Base-by-base conservation (phyloP, 108 stramenopile genomes). In the Cyclotella baltica region DNA sequence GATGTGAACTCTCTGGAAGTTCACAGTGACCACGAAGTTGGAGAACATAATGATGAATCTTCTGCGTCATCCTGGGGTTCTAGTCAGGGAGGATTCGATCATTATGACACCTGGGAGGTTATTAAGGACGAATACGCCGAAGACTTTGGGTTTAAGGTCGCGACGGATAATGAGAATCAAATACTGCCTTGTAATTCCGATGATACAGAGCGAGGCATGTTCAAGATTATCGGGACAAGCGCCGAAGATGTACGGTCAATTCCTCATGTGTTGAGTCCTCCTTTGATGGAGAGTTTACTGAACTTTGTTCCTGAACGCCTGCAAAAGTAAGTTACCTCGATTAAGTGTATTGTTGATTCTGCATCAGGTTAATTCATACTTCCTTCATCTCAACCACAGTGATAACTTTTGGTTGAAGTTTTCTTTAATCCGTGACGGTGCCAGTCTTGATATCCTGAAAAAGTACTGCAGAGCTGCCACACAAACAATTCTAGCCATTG, bases 191-290 rank as follows among this genome's bases (percentile, higher is more conserved):
- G 27, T 48, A 31, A 47, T 22, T 43, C 25, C n/a, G 66, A 74
- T 58, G 65, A 75, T 43, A 48, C 33, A n/a, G 64, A 75, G 31
- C 28, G 59, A 15, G 68, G 69, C 37, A 52, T 78, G 6, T 94
- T 94, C 85, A 72, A 59, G 38, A 94, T 94, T 35, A 50, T 94
- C 19, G 93, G 93, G 28, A 94, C 93, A 0, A 76, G 72, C 20
- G 87, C 82, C 25, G 82, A 88, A 50, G 93, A 94, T 50, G 76
- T 68, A 11, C 34, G 69, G 13, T 72, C 89, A 0, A 56, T 70
- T 10, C 93, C 93, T 18, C 93, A 94, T 75, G 93, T 94, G 3
- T 78, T 94, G 29, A 82, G 80, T 53, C 93, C 93, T 0, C 91
- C 91, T 9, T 64, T 94, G 28, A 92, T 94, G 93, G 91, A 94